A percentile compares a stretch with the other conserved stretches of the same genome.
These are phyloP conservation scores for Solanum rostratum DNA, from an alignment of 257 asterid species.

Conservation along the genomic window DNA sequence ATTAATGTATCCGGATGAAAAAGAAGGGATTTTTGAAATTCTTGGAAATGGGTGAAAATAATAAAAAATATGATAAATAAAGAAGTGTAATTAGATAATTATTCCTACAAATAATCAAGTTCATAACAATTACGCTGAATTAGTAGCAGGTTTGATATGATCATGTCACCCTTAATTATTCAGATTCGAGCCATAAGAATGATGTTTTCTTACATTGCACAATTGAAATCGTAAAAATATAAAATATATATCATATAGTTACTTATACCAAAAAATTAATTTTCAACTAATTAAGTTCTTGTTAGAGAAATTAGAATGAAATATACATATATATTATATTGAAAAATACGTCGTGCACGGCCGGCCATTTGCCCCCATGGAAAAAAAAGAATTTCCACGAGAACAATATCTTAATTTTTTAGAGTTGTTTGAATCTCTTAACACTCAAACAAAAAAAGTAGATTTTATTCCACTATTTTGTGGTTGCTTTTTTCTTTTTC, in stretches of 20 bases:
- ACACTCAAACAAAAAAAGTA: conserved; percentile 1
- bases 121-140: background rate
- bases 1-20: too few relatives aligned
- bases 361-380: conserved; percentile 12
- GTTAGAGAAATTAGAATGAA: background rate
- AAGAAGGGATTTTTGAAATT: too few relatives aligned
- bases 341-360: conserved; percentile 33
- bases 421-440: conserved; percentile 3
- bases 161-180: background rate
- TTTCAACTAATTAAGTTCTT: conserved; percentile 6
- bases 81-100: too few relatives aligned
- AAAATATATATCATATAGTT: background rate
- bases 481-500: background rate
- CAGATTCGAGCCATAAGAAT: background rate
- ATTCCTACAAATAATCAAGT: background rate
- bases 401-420: conserved; percentile 34
- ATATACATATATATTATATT: background rate
- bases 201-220: background rate
- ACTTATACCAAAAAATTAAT: background rate
- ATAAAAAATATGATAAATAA: too few relatives aligned
- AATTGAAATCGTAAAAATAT: background rate
- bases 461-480: conserved; percentile 13
- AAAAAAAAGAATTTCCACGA: conserved; percentile 11
- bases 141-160: conserved; percentile 19
- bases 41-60: too few relatives aligned